phyloP scores from a whole-genome alignment of 116 monocot genomes.

The Papilionanthe hybrid region DNA sequence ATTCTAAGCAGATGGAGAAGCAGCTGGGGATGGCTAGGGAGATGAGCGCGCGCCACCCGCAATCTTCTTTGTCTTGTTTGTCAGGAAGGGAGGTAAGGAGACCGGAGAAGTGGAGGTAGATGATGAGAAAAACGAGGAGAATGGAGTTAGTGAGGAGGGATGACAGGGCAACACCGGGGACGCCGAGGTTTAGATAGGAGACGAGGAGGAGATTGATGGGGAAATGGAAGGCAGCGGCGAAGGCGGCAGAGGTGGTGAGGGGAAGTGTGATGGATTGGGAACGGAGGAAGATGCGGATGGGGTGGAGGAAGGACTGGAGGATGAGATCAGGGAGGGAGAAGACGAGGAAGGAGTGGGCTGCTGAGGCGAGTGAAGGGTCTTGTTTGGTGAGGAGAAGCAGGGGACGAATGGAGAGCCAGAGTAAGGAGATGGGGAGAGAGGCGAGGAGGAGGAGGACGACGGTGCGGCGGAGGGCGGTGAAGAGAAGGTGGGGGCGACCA shows the following conservation, averaged over 20 bases:
- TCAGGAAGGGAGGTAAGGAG: background rate
- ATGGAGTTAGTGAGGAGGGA: constrained; percentile 30
- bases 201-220: constrained; percentile 38
- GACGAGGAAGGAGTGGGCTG: constrained; percentile 37
- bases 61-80: constrained; percentile 8
- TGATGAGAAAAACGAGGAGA: constrained; percentile 19
- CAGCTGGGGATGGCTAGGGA: constrained; percentile 40
- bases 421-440: constrained; percentile 27
- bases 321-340: constrained; percentile 43
- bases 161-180: constrained; percentile 36
- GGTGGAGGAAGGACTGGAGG: constrained; percentile 40
- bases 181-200: constrained; percentile 25
- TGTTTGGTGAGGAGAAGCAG: constrained; percentile 32
- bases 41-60: constrained; percentile 28
- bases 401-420: constrained; percentile 31
- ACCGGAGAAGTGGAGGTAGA: constrained; percentile 27
- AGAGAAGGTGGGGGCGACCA: constrained; percentile 9
- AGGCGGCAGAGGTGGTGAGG: constrained; percentile 20
- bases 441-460: constrained; percentile 29
- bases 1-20: constrained; percentile 57
- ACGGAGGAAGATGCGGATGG: constrained; percentile 39
- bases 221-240: constrained; percentile 19
- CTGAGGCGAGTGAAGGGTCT: constrained; percentile 23
- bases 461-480: constrained; percentile 24
- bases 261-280: constrained; percentile 40